These are phyloP conservation scores for Rosa rugosa DNA, from an alignment of 306 rosid genomes.

Conservation along the genomic window DNA sequence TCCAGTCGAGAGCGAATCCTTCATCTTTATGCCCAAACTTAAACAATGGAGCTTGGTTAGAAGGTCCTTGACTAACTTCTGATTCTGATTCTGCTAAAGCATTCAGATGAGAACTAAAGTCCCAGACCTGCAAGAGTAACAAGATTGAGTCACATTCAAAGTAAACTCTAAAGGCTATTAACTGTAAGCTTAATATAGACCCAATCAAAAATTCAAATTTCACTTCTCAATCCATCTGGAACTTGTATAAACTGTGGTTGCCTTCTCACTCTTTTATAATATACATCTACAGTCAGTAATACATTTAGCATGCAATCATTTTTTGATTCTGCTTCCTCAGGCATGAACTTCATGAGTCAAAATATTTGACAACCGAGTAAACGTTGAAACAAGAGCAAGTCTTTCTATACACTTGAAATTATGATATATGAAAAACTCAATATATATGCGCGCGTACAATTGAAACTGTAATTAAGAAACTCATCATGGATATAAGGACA, in stretches of 20 bases:
- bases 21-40: conserved; percentile 76
- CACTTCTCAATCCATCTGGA: not conserved
- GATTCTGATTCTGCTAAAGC: conserved; percentile 72
- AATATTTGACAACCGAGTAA: not conserved
- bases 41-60: conserved; percentile 65
- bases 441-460: not conserved
- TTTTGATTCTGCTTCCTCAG: not conserved
- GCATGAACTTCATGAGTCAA: not conserved
- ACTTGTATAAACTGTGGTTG: not conserved
- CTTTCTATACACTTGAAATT: not conserved
- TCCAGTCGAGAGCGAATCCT: conserved; percentile 96
- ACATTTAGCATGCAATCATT: not conserved
- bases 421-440: not conserved
- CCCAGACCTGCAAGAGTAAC: conserved; percentile 68
- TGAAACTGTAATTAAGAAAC: conserved; percentile 6
- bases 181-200: not conserved
- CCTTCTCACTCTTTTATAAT: not conserved
- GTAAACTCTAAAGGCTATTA: not conserved
- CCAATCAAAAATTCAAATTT: not conserved
- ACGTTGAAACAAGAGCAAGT: not conserved
- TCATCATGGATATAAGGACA: not conserved
- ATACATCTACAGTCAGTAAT: not conserved
- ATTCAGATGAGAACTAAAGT: conserved; percentile 79
- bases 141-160: conserved; percentile 1
- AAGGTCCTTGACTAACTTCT: conserved; percentile 63